phyloP scores from a whole-genome alignment of 176 grass and related monocot species.

The Puccinellia tenuiflora region DNA sequence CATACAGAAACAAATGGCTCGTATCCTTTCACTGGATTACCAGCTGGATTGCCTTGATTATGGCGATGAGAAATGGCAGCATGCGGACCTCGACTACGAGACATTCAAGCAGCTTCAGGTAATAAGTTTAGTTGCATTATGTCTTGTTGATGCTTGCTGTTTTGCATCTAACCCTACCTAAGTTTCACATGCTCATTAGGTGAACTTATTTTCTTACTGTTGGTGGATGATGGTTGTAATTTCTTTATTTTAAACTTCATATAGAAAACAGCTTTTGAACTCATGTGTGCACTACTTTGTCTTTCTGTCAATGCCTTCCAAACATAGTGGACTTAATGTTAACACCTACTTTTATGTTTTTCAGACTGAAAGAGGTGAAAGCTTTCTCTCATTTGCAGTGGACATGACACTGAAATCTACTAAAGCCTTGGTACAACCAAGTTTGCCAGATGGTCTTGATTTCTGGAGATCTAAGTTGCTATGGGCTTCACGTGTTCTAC shows the following conservation, averaged over 20 bases:
- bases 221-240: neutral
- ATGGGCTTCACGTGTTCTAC: slow-evolving; percentile 74
- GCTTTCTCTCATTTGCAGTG: slow-evolving; percentile 55
- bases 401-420: slow-evolving; percentile 68
- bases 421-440: slow-evolving; percentile 57
- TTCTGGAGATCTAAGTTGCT: slow-evolving; percentile 78
- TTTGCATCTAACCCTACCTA: neutral
- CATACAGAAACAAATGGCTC: slow-evolving; percentile 76
- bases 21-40: slow-evolving; percentile 77
- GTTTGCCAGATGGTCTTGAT: slow-evolving; percentile 52
- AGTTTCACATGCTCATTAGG: neutral
- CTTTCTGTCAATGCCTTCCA: neutral
- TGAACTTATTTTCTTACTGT: neutral
- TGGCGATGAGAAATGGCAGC: slow-evolving; percentile 66
- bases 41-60: slow-evolving; percentile 91
- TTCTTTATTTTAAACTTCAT: slow-evolving; percentile 10
- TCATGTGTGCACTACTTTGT: neutral
- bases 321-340: neutral
- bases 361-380: slow-evolving; percentile 84
- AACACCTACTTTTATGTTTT: neutral
- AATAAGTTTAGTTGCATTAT: neutral
- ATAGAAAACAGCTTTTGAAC: neutral
- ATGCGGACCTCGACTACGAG: slow-evolving; percentile 87
- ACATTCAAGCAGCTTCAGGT: slow-evolving; percentile 91
- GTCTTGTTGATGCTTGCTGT: neutral